These are phyloP conservation scores for Trichoderma atroviride DNA, from an alignment of 2,329 filamentous ascomycete genomes.

Conservation along the genomic window DNA sequence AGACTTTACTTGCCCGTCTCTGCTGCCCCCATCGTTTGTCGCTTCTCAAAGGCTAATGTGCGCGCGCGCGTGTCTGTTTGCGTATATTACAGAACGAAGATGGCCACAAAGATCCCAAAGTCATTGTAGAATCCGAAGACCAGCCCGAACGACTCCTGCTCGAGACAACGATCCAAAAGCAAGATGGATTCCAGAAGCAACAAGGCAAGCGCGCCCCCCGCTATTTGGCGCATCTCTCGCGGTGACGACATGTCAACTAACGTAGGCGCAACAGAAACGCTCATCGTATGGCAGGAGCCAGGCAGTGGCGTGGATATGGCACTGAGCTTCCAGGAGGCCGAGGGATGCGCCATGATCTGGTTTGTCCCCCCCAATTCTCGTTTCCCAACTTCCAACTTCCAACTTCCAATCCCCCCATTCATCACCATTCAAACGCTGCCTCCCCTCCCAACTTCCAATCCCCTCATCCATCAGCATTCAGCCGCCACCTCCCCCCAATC, in stretches of 20 bases:
- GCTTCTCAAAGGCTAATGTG: slow-evolving; percentile 2
- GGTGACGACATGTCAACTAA: slow-evolving; percentile 27
- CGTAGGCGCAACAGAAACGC: slow-evolving; percentile 67
- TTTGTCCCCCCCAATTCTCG: slow-evolving; percentile 44
- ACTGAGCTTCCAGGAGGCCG: slow-evolving; percentile 94
- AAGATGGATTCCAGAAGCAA: slow-evolving; percentile 97
- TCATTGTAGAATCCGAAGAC: slow-evolving; percentile 92
- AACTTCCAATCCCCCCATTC: no score
- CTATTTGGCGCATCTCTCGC: neutral
- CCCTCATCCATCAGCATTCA: neutral
- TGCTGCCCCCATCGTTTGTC: neutral
- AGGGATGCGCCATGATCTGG: slow-evolving; percentile 93
- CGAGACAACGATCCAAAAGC: slow-evolving; percentile 86
- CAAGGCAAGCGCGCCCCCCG: slow-evolving; percentile 65
- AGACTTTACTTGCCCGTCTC: neutral
- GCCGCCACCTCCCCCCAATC: no score
- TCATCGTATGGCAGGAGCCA: slow-evolving; percentile 96
- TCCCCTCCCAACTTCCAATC: no score
- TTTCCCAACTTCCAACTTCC: no score
- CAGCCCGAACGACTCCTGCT: slow-evolving; percentile 80
- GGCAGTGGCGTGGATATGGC: slow-evolving; percentile 90
- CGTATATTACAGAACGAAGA: slow-evolving; percentile 51
- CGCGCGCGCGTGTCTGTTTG: neutral
- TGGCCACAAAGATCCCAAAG: slow-evolving; percentile 77
- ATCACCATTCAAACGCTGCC: neutral